Percentiles rank a stretch among this genome's conserved stretches.
Conservation (phyloP, 495 filamentous ascomycete genomes). For the Aspergillus cavernicola region DNA sequence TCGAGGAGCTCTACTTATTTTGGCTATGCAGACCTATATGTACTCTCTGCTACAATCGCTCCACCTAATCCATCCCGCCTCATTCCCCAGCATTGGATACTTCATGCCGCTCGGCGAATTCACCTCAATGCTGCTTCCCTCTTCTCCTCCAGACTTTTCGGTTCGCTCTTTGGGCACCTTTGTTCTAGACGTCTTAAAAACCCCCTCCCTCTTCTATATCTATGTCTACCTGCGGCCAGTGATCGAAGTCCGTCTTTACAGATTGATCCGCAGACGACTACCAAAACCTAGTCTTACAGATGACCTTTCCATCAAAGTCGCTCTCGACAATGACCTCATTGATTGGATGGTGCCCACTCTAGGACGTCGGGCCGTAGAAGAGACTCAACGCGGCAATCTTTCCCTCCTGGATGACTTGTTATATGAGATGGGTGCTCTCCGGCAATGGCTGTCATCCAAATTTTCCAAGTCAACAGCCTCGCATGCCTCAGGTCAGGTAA, state of each 20-base stretch:
- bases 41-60: constrained; percentile 48
- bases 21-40: constrained; percentile 46
- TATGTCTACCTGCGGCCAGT: constrained; percentile 39
- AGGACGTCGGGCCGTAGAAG: constrained; percentile 41
- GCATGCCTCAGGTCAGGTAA: constrained; percentile 15
- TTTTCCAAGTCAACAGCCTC: constrained; percentile 22
- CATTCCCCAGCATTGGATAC: constrained; percentile 24
- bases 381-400: constrained; percentile 37
- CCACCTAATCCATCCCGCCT: constrained; percentile 35
- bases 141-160: constrained; percentile 31
- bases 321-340: constrained; percentile 45
- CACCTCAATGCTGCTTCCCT: constrained; percentile 32
- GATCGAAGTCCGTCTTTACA: constrained; percentile 43
- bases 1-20: constrained; percentile 33
- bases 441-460: constrained; percentile 31
- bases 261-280: constrained; percentile 40
- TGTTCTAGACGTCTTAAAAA: constrained; percentile 25
- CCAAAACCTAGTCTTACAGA: constrained; percentile 44
- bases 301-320: constrained; percentile 43
- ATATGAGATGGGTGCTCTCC: constrained; percentile 32
- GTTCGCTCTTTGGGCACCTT: constrained; percentile 25
- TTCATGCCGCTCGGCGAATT: constrained; percentile 37
- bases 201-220: constrained; percentile 33
- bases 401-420: constrained; percentile 37
- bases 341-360: constrained; percentile 46